These are phyloP conservation scores for Rubia tinctorum DNA, from an alignment of 305 asterid genomes.

Conservation along the genomic window DNA sequence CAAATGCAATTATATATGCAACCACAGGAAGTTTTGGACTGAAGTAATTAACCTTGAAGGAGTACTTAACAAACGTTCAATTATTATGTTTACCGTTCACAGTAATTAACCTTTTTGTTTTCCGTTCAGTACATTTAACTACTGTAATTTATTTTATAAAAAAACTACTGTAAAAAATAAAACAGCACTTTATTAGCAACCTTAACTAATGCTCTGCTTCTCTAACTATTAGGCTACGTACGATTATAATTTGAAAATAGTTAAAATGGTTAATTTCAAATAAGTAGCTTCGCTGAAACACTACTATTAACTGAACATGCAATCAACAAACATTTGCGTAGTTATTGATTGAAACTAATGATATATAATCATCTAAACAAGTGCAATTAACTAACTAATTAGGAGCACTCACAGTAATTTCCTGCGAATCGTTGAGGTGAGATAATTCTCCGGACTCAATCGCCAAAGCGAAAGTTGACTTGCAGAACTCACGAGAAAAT, in stretches of 20 bases:
- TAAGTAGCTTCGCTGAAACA: background rate
- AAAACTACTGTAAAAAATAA: background rate
- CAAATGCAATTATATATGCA: background rate
- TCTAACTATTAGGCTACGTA: background rate
- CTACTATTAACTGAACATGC: background rate
- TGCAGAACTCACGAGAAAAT: slow-evolving; percentile 61
- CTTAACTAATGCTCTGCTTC: background rate
- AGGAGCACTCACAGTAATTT: slow-evolving; percentile 48
- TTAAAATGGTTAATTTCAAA: background rate
- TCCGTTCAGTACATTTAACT: background rate
- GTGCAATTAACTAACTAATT: background rate
- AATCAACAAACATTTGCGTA: background rate
- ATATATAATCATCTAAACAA: background rate
- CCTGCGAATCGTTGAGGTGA: slow-evolving; percentile 24
- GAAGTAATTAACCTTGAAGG: background rate
- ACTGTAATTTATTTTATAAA: background rate
- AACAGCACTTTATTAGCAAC: too few relatives aligned
- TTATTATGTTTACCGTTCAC: background rate
- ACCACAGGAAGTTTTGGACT: background rate
- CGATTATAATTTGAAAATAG: background rate
- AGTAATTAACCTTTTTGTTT: background rate
- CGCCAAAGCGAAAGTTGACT: slow-evolving; percentile 35
- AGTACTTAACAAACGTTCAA: too few relatives aligned
- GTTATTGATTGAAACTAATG: background rate
- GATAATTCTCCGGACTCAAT: slow-evolving; percentile 17